Evolutionary conservation across 257 asterid species (phyloP), one percentile per base, ranked within the genome.

Genomic region (Gentiana straminea): DNA sequence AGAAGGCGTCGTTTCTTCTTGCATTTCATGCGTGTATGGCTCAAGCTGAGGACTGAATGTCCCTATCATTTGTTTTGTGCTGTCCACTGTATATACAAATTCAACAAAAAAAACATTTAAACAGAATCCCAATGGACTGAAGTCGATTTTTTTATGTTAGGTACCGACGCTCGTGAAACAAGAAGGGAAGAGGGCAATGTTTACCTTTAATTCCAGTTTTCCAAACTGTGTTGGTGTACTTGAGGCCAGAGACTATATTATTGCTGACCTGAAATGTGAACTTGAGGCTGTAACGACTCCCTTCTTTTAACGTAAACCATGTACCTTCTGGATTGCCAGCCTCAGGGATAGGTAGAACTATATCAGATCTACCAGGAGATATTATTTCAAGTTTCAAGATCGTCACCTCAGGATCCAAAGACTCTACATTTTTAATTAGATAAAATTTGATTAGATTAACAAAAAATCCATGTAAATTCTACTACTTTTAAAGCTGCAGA

Each of bases 31-130:
- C 2, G 76, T 75, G 62, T 92, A 92, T 41, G 95, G 86, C 66
- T 88, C 97, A 7, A 62, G 33, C 81, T 85, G 97, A 65, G 98
- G 98, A 68, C 98, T 91, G 79, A 91, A 91, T 58, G 97, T 89
- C 58, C 98, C 98, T 5, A 91, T 87, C 97, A 91, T 91, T 78
- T 84, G 93, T 65, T 87, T 91, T 35, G 95, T 76, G 78, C 72
- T 74, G 77, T 91, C 96, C 69, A 91, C 97, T 91, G 82, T 59
- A 71, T 64, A 41, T 36, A 49, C 35, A 51, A 41, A 44, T 63
- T 51, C 54, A 70, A 8, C 24, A 37, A 45, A 35, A 49, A 4
- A 24, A 1, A 24, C 24, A 24, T 24, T 24, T 24, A 24, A 24
- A 24, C 24, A 24, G 24, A 24, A 24, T 24, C 24, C 24, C 24